phyloP scores from a whole-genome alignment of 208 protist genomes.

The Tetramitus jugosus region DNA sequence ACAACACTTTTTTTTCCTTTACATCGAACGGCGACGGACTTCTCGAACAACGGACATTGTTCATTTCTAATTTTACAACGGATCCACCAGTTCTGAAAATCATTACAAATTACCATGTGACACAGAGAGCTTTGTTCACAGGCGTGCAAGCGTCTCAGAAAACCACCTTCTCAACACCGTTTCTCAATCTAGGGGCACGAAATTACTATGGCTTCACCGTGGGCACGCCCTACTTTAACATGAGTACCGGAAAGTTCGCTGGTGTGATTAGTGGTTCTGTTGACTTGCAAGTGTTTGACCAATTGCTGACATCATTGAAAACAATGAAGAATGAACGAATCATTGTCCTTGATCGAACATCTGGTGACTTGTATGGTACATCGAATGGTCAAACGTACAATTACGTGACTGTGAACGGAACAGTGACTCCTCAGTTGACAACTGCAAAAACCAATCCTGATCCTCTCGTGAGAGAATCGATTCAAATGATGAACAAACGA shows the following conservation, averaged over 20 bases:
- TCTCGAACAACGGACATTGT: too few species aligned
- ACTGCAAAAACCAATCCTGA: neutral
- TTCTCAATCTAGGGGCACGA: too few species aligned
- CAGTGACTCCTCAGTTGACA: neutral
- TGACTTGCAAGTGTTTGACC: neutral
- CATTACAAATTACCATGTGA: too few species aligned
- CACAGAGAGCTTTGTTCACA: too few species aligned
- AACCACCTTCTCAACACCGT: too few species aligned
- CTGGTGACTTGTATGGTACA: neutral
- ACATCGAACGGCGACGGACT: too few species aligned
- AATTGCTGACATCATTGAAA: neutral
- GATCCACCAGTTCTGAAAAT: too few species aligned
- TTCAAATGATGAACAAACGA: neutral
- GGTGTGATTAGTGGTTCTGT: neutral
- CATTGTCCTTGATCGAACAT: neutral
- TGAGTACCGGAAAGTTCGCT: neutral
- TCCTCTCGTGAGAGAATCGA: neutral
- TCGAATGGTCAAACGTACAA: neutral
- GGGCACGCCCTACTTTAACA: too few species aligned
- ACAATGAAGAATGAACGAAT: neutral
- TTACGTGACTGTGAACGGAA: neutral
- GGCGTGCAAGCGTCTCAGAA: too few species aligned
- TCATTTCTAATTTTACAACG: too few species aligned
- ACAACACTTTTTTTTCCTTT: too few species aligned
- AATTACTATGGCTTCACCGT: too few species aligned